phyloP scores from a whole-genome alignment of 176 grass and related monocot species.

The Chloris gayana region DNA sequence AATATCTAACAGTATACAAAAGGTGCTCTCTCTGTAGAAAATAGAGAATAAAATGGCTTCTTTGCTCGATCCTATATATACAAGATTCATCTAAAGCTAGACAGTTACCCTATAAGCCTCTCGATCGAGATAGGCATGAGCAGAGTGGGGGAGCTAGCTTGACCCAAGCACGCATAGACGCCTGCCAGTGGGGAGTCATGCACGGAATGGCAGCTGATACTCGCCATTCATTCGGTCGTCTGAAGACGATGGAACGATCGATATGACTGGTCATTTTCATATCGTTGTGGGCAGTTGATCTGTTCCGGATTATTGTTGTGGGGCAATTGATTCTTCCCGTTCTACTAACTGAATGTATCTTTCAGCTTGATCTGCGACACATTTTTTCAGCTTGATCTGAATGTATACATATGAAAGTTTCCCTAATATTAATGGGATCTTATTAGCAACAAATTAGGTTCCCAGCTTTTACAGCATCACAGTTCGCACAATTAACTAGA shows the following conservation, averaged over 20 bases:
- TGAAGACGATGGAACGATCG: neutral
- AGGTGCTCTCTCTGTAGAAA: no score
- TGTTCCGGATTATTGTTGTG: neutral
- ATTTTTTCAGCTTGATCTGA: neutral
- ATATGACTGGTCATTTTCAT: constrained; percentile 5
- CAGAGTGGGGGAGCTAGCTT: neutral
- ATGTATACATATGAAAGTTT: neutral
- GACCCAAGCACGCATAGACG: neutral
- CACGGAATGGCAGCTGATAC: neutral
- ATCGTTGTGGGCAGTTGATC: constrained; percentile 17
- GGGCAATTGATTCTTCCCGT: neutral
- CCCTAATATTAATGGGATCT: neutral
- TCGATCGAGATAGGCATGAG: neutral
- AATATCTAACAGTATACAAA: no score
- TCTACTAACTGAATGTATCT: neutral
- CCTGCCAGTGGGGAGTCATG: neutral
- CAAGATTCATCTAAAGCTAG: neutral
- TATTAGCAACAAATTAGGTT: neutral
- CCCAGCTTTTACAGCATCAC: neutral
- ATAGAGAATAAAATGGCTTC: no score
- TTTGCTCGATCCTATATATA: no score
- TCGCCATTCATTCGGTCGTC: neutral
- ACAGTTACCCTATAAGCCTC: neutral
- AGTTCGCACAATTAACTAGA: neutral
- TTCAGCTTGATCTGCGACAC: neutral